Evolutionary conservation across 768 basidiomycete species (phyloP), one percentile per base, ranked within the genome.

Genomic region (Calocera cornea): DNA sequence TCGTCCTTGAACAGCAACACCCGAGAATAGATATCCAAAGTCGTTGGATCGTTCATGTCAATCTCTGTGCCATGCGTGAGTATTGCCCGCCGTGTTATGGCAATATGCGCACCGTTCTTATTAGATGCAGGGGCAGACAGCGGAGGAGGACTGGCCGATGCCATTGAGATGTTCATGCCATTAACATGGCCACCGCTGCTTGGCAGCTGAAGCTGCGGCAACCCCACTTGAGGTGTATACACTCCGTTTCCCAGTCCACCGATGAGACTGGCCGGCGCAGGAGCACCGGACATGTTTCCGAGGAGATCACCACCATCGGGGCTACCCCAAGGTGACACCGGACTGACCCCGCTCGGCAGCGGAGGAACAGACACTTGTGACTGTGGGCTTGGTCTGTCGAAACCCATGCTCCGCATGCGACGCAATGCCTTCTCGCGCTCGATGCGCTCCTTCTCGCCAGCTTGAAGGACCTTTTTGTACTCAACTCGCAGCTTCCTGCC

Each of bases 391-490:
- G 85, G 79, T 14, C 88, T 86, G 79, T 93, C 91, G 34, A 97
- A 78, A 75, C 97, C 94, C 86, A 97, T 95, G 54, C 91, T 94
- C 71, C 92, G 87, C 95, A 99, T 99, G 69, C 97, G 84, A 70
- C 95, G 89, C 70, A 99, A 86, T 1, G 97, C 97, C 81, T 99
- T 99, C 81, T 98, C 95, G 67, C 95, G 81, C 78, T 99, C 97
- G 74, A 98, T 99, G 67, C 92, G 86, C 75, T 99, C 97, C 79
- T 99, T 99, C 79, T 99, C 97, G 64, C 95, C 95, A 2, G 95
- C 94, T 76, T 97, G 95, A n/a, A 99, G 80, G 8, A 97, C 95
- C 78, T 97, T 97, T 82, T 99, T 99, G 82, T 98, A 98, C 78
- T 99, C 97, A 67, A 97, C 95, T 47, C 97, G 89, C 64, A 99